Base-by-base conservation (phyloP, 2,329 filamentous ascomycete species). In the Zalaria sp. region DNA sequence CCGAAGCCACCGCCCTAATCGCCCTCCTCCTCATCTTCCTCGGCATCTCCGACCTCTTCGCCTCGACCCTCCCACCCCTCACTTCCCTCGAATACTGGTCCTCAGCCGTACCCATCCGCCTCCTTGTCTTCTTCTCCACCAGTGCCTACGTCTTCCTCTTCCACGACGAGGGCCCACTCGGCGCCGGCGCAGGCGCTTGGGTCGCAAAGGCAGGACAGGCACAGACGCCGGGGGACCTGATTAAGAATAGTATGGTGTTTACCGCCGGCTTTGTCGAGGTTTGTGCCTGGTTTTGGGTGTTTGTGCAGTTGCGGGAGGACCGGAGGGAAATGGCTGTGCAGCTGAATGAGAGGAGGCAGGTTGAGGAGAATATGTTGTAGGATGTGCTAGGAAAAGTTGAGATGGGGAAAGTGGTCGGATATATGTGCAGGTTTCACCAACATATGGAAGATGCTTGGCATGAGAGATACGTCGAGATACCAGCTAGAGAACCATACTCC, bases 181-280 rank as follows among this genome's bases (percentile, higher is more conserved):
- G 58, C 34, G 51, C 57, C 34, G 49, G 53, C 29, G 35, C 42
- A 34, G 39, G 44, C 26, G 43, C 37, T 34, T 36, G 41, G 43
- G 34, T 37, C 44, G 29, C 27, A 36, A 18, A 18, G 18, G 38
- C 32, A 53, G 27, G 44, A 41, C 29, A 32, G 46, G 43, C 40
- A 56, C 47, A 46, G 47, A 57, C 46, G 41, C 53, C 47, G 54
- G 70, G 57, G 39, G 80, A 87, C 47, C 73, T 75, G 25, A 61
- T 94, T 52, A 86, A 88, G 66, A 93, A 93, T 57, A 75, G 85
- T 39, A 67, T 93, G 34, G 76, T 93, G 34, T 93, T 95, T 57
- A 79, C 82, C 0, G 91, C 86, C 62, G 78, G 77, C 5, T 91
- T 94, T 53, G 56, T 93, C 55, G 88, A 95, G 67, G 75, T 85